phyloP scores from a whole-genome alignment of 202 grass and related monocot genomes.

The Zoysia matrella region DNA sequence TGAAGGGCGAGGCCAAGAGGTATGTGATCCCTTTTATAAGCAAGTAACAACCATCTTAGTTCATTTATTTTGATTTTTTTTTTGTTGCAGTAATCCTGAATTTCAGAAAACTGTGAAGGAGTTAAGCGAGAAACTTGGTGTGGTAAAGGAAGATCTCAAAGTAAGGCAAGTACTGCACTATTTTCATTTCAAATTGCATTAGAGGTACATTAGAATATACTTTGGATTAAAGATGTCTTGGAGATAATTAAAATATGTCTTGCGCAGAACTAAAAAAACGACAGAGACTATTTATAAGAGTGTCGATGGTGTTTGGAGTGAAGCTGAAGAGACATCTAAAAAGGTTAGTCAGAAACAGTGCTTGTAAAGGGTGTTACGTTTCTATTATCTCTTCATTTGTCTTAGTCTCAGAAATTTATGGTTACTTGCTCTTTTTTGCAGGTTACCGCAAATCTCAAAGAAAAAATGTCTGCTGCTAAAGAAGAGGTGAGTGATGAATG shows the following conservation, averaged over 20 bases:
- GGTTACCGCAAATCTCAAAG: conserved; percentile 89
- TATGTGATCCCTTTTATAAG: conserved; percentile 16
- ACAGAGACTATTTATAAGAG: conserved; percentile 79
- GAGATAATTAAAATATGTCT: conserved; percentile 27
- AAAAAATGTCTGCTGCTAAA: conserved; percentile 83
- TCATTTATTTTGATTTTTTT: conserved; percentile 15
- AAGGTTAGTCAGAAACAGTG: conserved; percentile 50
- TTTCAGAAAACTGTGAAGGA: conserved; percentile 89
- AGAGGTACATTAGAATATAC: background rate
- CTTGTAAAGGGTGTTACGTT: conserved; percentile 1
- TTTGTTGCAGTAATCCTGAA: conserved; percentile 76
- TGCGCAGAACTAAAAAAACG: conserved; percentile 85
- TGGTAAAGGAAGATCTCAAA: conserved; percentile 93
- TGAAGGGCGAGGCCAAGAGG: conserved; percentile 96
- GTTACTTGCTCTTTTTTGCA: conserved; percentile 32
- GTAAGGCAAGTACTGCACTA: conserved; percentile 52
- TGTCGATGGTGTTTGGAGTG: conserved; percentile 77
- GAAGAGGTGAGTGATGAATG: conserved; percentile 68
- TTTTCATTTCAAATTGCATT: conserved; percentile 8
- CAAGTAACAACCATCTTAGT: background rate
- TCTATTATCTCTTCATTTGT: conserved; percentile 23
- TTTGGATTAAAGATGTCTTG: conserved; percentile 20
- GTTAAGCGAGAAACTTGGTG: conserved; percentile 82
- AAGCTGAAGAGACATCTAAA: conserved; percentile 93
- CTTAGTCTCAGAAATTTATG: background rate